Percentiles rank a stretch among this genome's conserved stretches.
Evolutionary conservation across 2,329 filamentous ascomycete species (phyloP).

Genomic region (Furcasterigmium sp.): DNA sequence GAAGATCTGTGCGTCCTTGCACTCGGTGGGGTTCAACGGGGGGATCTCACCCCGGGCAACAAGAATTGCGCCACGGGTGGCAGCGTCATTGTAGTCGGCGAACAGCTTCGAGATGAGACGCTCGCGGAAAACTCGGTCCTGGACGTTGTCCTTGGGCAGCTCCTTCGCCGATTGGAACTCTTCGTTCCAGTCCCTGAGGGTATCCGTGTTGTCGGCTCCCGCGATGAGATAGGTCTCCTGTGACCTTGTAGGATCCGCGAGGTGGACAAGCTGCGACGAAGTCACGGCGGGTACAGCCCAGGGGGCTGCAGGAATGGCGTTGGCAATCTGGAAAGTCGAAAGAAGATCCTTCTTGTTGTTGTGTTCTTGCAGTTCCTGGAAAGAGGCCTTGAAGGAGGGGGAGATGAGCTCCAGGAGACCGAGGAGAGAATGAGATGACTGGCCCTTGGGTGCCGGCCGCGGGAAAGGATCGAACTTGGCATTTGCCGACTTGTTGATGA

Average conservation of each 20-base stretch:
- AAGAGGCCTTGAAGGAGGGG: conserved; percentile 72
- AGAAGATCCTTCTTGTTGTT: conserved; percentile 84
- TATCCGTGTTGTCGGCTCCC: conserved; percentile 90
- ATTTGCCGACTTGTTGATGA: conserved; percentile 93
- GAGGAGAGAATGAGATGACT: conserved; percentile 79
- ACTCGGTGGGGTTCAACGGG: conserved; percentile 91
- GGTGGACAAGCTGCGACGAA: conserved; percentile 63
- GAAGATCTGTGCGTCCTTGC: conserved; percentile 90
- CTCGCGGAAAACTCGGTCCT: conserved; percentile 94
- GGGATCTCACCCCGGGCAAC: conserved; percentile 91
- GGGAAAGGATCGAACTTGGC: conserved; percentile 91
- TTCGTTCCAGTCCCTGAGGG: conserved; percentile 96
- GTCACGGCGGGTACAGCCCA: conserved; percentile 77
- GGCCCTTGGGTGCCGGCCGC: conserved; percentile 69
- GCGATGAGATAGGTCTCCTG: conserved; percentile 90
- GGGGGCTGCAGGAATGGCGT: conserved; percentile 84
- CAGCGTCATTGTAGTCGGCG: conserved; percentile 95
- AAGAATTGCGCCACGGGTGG: conserved; percentile 83
- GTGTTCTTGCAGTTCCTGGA: conserved; percentile 74
- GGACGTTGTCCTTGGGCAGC: conserved; percentile 86
- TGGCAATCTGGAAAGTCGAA: conserved; percentile 91
- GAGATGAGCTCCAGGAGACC: conserved; percentile 74
- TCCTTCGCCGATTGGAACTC: conserved; percentile 97
- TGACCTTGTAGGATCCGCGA: conserved; percentile 78
- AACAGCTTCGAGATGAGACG: conserved; percentile 92